A percentile compares a stretch with the other conserved stretches of the same genome.
Evolutionary conservation across 2,329 filamentous ascomycete species (phyloP).

Genomic region (Neodidymelliopsis sp.): DNA sequence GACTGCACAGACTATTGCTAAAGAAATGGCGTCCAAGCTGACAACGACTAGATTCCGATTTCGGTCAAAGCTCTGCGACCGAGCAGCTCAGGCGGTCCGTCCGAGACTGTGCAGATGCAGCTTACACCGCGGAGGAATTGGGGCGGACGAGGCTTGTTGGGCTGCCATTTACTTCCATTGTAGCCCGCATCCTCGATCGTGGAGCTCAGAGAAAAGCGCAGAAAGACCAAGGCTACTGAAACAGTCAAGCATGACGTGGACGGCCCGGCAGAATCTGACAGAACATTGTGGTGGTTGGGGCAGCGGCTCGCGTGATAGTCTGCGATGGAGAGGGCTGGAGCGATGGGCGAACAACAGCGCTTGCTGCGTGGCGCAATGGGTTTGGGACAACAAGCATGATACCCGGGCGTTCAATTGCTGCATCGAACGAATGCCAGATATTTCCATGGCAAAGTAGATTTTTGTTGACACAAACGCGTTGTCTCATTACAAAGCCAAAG

Average conservation of each 20-base stretch:
- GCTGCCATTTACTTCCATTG: slow-evolving; percentile 86
- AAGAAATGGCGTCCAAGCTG: slow-evolving; percentile 24
- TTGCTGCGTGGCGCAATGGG: slow-evolving; percentile 47
- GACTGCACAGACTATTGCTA: slow-evolving; percentile 20
- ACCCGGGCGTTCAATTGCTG: slow-evolving; percentile 40
- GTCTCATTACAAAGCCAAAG: slow-evolving; percentile 27
- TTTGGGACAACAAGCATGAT: slow-evolving; percentile 45
- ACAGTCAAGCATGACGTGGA: slow-evolving; percentile 2
- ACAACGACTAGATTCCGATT: slow-evolving; percentile 66
- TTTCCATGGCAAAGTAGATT: background rate
- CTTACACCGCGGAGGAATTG: slow-evolving; percentile 81
- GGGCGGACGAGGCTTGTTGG: slow-evolving; percentile 88
- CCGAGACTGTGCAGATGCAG: slow-evolving; percentile 69
- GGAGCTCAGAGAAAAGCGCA: background rate
- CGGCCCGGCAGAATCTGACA: background rate
- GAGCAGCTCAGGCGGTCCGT: slow-evolving; percentile 40
- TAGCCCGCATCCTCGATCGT: slow-evolving; percentile 52
- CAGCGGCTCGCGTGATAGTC: slow-evolving; percentile 5
- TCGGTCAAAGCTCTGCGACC: slow-evolving; percentile 70
- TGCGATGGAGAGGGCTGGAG: slow-evolving; percentile 7
- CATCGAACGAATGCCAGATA: background rate
- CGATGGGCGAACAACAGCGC: slow-evolving; percentile 26
- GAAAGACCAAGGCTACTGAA: background rate
- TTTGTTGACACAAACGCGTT: background rate
- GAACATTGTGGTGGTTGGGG: slow-evolving; percentile 6